Evolutionary conservation across 768 basidiomycete genomes (phyloP), one percentile per base, ranked within the genome.

Genomic region (Pleurotus salmoneostramineus): DNA sequence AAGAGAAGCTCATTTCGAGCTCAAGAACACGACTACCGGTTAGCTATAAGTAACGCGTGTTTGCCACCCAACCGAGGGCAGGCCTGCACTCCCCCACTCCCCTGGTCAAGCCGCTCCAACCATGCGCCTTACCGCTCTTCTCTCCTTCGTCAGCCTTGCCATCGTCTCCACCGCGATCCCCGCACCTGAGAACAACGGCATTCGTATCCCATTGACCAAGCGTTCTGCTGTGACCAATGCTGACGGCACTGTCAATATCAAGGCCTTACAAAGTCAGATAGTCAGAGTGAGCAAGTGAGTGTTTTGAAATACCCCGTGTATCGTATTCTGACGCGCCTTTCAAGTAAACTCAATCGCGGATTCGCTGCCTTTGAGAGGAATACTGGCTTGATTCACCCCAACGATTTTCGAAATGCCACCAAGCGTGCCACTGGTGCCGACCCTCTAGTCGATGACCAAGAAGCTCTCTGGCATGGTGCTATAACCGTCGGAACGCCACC

Each of bases 401-500:
- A 60, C 65, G 59, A 66, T 56, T 56, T 42, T 14, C 49, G 56
- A 15, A 56, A 52, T 46, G 44, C 61, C 52, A 54, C 58, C 36
- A 71, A 66, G 64, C 69, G 75, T 37, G 66, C 59, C 21, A 66
- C 67, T 2, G 71, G 71, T 14, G 37, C 59, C 21, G 68, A 66
- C 32, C 45, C 69, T 6, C 69, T 83, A 40, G 69, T 69, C 8
- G 72, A 74, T 50, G 72, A 76, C 48, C 63, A 66, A 55, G 69
- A 68, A 11, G 61, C 67, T 44, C 66, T 81, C 58, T 83, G 82
- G 82, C 70, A 72, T 40, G 81, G 56, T 47, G 55, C 67, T 4
- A 75, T 83, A 44, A 65, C 66, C 17, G 75, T 83, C 14, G 83
- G 83, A 6, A 81, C 74, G 6, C 83, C 83, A 14, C 67, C 77